Base-by-base conservation (phyloP, 495 filamentous ascomycete species). In the Lentithecium fluviatile region DNA sequence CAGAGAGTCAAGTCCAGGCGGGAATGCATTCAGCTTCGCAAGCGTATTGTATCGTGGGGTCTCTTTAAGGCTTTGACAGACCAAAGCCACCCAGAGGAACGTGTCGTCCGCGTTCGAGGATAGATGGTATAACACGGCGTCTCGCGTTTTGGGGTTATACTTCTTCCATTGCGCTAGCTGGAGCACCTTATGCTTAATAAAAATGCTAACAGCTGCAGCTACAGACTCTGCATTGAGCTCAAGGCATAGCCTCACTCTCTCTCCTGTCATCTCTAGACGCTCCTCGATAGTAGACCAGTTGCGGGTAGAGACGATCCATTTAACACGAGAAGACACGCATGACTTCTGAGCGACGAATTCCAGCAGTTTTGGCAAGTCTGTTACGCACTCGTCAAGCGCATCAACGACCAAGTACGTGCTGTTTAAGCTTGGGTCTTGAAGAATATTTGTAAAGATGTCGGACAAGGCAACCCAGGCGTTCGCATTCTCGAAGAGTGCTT, bases 1-100 rank as follows among this genome's bases (percentile, higher is more conserved):
- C 6, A 75, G 48, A n/a, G 54, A 29, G 52, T 69, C 52, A 36
- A 75, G 69, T 36, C 69, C 67, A 53, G 67, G 58, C 17, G 73
- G 71, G 50, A 72, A 68, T 8, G 26, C 38, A 0, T 11, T 66
- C 6, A 56, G 53, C 53, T 56, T 56, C 23, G 25, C 34, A 1
- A 26, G 53, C 3, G 21, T 38, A 11, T 56, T 46, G 38, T 38
- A 17, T 29, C 19, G 6, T 20, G 53, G 4, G 6, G 25, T 36
- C 37, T 26, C 32, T 34, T 45, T 42, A 25, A 74, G 55, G 3
- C 66, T 26, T 60, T 68, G 37, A 56, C 57, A 40, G 68, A 60
- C 51, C 71, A 75, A 4, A 63, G 49, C 49, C 36, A 52, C 49
- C 54, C 42, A 57, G 40, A 57, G 54, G 23, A 58, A 58, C 4